Evolutionary conservation across 305 asterid genomes (phyloP), one percentile per base, ranked within the genome.

Genomic region (Ilex paraguariensis): DNA sequence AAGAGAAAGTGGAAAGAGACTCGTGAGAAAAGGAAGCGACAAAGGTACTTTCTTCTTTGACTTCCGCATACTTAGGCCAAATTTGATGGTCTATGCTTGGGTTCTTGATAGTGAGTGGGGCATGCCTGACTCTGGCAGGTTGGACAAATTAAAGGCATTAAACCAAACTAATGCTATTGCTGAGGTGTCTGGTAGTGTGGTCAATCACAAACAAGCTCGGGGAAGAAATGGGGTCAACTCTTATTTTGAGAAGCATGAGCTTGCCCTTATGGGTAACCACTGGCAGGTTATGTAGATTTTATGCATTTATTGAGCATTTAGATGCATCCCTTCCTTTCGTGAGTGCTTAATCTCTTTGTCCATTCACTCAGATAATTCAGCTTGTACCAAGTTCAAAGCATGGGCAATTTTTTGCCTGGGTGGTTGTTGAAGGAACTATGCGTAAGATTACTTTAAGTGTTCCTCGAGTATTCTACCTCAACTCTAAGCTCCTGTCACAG

Each of bases 401-500:
- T 36, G 99, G 97, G 42, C 95, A 88, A 57, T 79, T 85, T 83
- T 86, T 80, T 54, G 99, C 99, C 46, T 94, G 99, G 99, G 83
- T 81, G 31, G 88, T 94, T 71, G 87, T 88, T 17, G 96, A 87
- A 71, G 96, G 95, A 77, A 73, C 60, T 54, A 86, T 94, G 99
- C 87, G 75, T 59, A 94, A 88, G 79, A 79, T 94, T 70, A 90
- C 95, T 65, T 69, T 94, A 66, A 70, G 58, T 60, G 78, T 88
- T 61, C 95, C 99, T 58, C 82, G 99, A 70, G 74, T 83, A 68
- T 94, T 94, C 84, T 94, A 86, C 83, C 89, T 94, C 67, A 94
- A 94, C 75, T 90, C 97, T 64, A 94, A 90, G 95, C 95, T 81
- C 94, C 97, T 54, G 84, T 90, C 54, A 84, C 97, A 45, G 99